Evolutionary conservation across 176 grass and related monocot species (phyloP).

Genomic region (Canna indica): DNA sequence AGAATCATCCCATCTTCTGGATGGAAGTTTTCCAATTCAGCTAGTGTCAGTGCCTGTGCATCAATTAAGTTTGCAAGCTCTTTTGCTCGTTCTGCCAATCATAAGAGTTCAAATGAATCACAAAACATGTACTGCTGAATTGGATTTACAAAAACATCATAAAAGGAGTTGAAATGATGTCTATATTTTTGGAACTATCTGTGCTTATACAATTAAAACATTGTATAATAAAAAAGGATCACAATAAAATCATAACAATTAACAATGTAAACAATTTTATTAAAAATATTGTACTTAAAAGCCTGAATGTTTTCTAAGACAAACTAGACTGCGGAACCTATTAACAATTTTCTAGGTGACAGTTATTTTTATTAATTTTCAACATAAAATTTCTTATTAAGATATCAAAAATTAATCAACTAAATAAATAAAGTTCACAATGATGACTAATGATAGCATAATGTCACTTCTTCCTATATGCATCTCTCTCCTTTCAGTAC

Average conservation of each 20-base stretch:
- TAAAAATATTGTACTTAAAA: neutral
- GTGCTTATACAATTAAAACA: neutral
- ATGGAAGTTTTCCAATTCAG: conserved; percentile 80
- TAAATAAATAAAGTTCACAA: neutral
- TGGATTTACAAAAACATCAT: neutral
- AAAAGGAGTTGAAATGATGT: neutral
- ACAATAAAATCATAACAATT: neutral
- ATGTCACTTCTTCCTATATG: neutral
- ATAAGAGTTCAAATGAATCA: conserved; percentile 1
- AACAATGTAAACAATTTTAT: too few species aligned
- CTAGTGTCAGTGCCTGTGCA: conserved; percentile 72
- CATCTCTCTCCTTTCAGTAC: neutral
- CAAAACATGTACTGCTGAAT: neutral
- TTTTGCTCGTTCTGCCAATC: conserved; percentile 61
- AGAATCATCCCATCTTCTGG: conserved; percentile 93
- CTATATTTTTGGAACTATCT: neutral
- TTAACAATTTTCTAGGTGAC: neutral
- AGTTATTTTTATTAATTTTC: neutral
- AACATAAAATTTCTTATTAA: neutral
- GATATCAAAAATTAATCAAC: neutral
- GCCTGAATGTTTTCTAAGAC: too few species aligned
- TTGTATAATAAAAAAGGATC: too few species aligned
- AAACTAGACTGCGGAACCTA: too few species aligned
- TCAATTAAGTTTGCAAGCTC: conserved; percentile 74
- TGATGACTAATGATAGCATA: neutral